Conservation (phyloP, 495 filamentous ascomycete species). For the Penicillium taxi region DNA sequence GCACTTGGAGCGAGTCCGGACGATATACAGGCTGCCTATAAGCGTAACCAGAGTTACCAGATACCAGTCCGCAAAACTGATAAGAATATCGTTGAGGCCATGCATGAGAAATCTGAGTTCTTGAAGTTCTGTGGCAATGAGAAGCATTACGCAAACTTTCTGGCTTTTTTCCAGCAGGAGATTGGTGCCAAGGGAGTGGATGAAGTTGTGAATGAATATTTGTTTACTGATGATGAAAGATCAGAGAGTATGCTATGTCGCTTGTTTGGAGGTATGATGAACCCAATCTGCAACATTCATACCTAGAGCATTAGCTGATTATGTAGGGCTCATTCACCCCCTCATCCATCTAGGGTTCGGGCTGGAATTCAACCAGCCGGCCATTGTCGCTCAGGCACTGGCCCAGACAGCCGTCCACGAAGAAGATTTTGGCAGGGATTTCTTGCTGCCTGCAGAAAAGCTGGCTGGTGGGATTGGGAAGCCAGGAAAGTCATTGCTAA, state of each 20-base stretch:
- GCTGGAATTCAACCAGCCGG: conserved; percentile 71
- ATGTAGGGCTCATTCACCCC: conserved; percentile 70
- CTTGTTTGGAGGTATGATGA: conserved; percentile 43
- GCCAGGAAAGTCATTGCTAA: conserved; percentile 41
- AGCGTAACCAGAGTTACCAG: conserved; percentile 56
- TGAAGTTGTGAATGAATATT: conserved; percentile 51
- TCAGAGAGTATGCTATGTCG: conserved; percentile 56
- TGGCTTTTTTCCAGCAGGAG: conserved; percentile 64
- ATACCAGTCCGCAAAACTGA: conserved; percentile 35
- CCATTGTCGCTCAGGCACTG: conserved; percentile 71
- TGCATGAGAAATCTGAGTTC: conserved; percentile 46
- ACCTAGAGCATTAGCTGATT: not conserved
- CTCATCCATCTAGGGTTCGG: conserved; percentile 81
- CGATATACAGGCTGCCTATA: conserved; percentile 50
- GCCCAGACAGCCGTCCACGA: conserved; percentile 64
- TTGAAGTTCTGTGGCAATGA: conserved; percentile 43
- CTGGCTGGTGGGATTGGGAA: conserved; percentile 28
- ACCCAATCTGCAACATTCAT: not conserved
- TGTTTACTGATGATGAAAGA: conserved; percentile 54
- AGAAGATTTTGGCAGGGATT: conserved; percentile 35
- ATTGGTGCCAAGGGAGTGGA: conserved; percentile 55
- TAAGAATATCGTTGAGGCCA: conserved; percentile 36
- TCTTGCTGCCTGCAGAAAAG: conserved; percentile 49
- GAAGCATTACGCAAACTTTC: conserved; percentile 56
- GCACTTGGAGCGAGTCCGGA: conserved; percentile 58